Evolutionary conservation across 2,329 filamentous ascomycete genomes (phyloP), one percentile per base, ranked within the genome.

Genomic region (Parastagonospora avenae): DNA sequence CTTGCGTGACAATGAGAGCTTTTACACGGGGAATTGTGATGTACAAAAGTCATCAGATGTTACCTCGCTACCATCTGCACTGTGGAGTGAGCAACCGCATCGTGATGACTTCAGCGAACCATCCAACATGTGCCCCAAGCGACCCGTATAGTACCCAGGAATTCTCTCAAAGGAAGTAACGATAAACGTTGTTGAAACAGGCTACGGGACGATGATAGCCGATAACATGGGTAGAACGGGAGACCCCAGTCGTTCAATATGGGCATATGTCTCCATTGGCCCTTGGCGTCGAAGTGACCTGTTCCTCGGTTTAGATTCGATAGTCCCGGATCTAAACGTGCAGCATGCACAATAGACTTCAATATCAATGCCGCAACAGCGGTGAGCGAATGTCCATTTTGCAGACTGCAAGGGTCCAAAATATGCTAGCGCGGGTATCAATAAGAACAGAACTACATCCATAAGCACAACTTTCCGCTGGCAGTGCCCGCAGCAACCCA

Each of bases 401-500:
- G 19, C 19, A 24, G n/a, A 16, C 8, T 16, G 35, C 35, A 37
- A 28, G 19, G 12, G 14, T 46, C 36, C 0, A 19, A 14, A 28
- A 38, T 31, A 31, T 2, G 14, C 19, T 30, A 31, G 36, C 10
- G 7, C 16, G n/a, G 42, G 30, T 55, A 52, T 50, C 36, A 32
- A 37, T 11, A 12, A 8, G 14, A n/a, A 27, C 2, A 42, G 19
- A 31, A n/a, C 11, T 63, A 96, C 81, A 88, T 88, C 92, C 93
- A 99, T 31, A 99, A 76, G 72, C 90, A 95, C 24, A 97, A 74
- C 75, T 97, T 97, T 2, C 94, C 94, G 68, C 91, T 96, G 0
- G 90, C 91, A 0, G 90, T 97, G 0, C 92, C 94, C 2, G 90
- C 93, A 0, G 90, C 92, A 31, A 99, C 88, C 94, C 94, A 99